A percentile compares a stretch with the other conserved stretches of the same genome.
Evolutionary conservation across 106 monocot species (phyloP).

Genomic region (Dendrobium officinale): DNA sequence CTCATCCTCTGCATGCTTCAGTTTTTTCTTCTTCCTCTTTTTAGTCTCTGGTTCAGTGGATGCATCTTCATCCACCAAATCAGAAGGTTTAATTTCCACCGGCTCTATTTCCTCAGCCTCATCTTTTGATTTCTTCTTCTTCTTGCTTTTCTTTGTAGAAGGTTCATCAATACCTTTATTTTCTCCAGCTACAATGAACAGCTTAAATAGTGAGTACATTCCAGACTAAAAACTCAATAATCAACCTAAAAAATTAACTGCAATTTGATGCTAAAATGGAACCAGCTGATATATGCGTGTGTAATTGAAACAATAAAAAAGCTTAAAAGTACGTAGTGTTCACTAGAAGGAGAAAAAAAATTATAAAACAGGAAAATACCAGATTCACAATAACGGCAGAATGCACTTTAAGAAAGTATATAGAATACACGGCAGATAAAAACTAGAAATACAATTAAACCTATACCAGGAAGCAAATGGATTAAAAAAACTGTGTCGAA

Average conservation of each 20-base stretch:
- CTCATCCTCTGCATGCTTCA: constrained; percentile 26
- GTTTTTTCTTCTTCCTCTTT: constrained; percentile 77
- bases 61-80: constrained; percentile 26
- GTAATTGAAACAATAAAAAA: no score
- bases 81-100: constrained; percentile 26
- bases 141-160: constrained; percentile 60
- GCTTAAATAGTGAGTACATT: no score
- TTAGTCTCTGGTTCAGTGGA: constrained; percentile 29
- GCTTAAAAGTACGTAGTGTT: no score
- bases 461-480: no score
- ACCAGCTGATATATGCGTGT: neutral
- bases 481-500: no score
- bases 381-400: neutral
- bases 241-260: neutral
- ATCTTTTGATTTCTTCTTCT: constrained; percentile 58
- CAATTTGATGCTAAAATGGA: neutral
- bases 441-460: no score
- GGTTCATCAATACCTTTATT: constrained; percentile 10
- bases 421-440: no score
- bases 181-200: constrained; percentile 24
- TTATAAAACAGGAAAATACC: neutral
- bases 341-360: neutral
- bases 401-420: no score
- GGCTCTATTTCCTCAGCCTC: constrained; percentile 18
- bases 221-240: neutral